phyloP scores from a whole-genome alignment of 225 moss, liverwort and hornwort species.

The Sphagnum tenellum region DNA sequence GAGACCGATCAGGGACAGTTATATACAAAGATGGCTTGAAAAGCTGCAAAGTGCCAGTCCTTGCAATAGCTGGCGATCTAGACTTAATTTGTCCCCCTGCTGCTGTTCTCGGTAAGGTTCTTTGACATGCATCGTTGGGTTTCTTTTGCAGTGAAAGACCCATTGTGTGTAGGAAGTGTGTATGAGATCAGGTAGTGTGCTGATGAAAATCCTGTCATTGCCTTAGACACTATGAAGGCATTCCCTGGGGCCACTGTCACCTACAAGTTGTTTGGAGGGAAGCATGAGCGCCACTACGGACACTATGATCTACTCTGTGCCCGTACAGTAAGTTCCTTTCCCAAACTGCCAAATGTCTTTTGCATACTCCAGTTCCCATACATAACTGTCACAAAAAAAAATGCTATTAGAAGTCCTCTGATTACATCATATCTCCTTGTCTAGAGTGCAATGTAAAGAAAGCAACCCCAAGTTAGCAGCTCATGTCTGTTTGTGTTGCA shows the following conservation, averaged over 20 bases:
- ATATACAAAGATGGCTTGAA: slow-evolving; percentile 70
- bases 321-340: slow-evolving; percentile 42
- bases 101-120: slow-evolving; percentile 63
- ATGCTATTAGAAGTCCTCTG: too few relatives aligned
- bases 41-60: slow-evolving; percentile 72
- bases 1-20: slow-evolving; percentile 61
- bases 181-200: background rate
- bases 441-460: too few relatives aligned
- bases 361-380: slow-evolving; percentile 3
- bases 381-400: background rate
- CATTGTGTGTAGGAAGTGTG: background rate
- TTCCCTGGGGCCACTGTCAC: slow-evolving; percentile 54
- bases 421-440: background rate
- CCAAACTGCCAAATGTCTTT: background rate
- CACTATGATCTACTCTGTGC: slow-evolving; percentile 91
- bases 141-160: background rate
- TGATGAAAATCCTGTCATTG: background rate
- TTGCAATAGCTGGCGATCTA: slow-evolving; percentile 76
- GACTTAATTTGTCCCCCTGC: slow-evolving; percentile 85
- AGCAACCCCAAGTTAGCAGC: too few relatives aligned
- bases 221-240: slow-evolving; percentile 65
- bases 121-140: background rate
- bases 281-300: slow-evolving; percentile 63
- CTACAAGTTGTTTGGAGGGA: slow-evolving; percentile 62
- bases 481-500: slow-evolving; percentile 14